phyloP scores from a whole-genome alignment of 441 rosid species.

The Flueggea neowawraea region DNA sequence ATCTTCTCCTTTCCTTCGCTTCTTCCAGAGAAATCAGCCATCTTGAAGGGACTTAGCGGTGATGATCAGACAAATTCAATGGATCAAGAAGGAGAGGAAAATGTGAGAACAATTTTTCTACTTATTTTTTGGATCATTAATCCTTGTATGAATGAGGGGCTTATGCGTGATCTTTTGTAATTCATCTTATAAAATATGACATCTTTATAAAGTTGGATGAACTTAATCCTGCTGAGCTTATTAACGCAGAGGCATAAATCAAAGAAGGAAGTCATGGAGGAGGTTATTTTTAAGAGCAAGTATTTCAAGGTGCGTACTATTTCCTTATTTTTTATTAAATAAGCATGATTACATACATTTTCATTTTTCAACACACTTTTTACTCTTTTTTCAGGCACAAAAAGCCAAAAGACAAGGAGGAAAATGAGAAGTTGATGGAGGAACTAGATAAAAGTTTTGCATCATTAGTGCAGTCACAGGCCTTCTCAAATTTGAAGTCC shows the following conservation, averaged over 20 bases:
- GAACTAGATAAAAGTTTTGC: conserved; percentile 69
- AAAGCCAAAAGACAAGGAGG: conserved; percentile 84
- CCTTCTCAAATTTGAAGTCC: conserved; percentile 30
- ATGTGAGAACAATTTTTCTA: conserved; percentile 33
- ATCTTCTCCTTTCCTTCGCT: conserved; percentile 6
- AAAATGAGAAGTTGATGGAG: conserved; percentile 71
- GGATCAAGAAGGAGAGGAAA: conserved; percentile 46
- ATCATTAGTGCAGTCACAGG: conserved; percentile 63
- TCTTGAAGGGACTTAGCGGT: conserved; percentile 34
- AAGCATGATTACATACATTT: not conserved
- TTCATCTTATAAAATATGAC: not conserved
- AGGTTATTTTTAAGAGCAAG: conserved; percentile 94
- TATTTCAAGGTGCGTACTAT: conserved; percentile 69
- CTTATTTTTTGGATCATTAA: not conserved
- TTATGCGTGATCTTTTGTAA: not conserved
- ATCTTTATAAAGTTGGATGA: not conserved
- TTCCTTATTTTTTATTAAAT: conserved; percentile 7
- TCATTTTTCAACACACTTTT: conserved; percentile 5
- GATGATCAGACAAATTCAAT: conserved; percentile 18
- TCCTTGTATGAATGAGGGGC: too few relatives aligned
- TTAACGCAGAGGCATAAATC: conserved; percentile 66
- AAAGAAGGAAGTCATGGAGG: conserved; percentile 90
- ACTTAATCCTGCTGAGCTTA: conserved; percentile 1
- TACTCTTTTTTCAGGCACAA: conserved; percentile 55
- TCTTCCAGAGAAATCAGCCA: conserved; percentile 33